Base-by-base conservation (phyloP, 208 protist species). In the Leishmania amazonensis region DNA sequence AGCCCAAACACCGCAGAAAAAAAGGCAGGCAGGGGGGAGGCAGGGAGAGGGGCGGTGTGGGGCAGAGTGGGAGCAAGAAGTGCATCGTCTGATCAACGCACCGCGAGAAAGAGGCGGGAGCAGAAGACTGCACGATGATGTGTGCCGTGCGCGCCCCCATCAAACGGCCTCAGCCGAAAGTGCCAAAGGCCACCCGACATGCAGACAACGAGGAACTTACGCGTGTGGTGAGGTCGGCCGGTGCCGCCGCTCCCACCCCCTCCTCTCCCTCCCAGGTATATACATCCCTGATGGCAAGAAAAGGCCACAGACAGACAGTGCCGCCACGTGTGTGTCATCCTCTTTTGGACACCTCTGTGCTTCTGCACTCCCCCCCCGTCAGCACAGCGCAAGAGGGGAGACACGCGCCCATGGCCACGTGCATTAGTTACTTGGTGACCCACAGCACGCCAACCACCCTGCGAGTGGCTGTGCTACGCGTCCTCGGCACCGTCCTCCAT, bases 401-500 rank as follows among this genome's bases (percentile, higher is more conserved):
- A 17, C 8, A 54, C 45, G 8, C 68, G 28, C 68, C 3, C 45
- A 53, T 11, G 45, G 24, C 11, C 45, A 28, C 24, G 7, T 9
- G 8, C 31, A 24, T 49, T 74, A 24, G 45, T 19, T 53, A 19
- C 3, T 31, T 53, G 42, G 45, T 31, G 28, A 3, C 31, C 19
- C 31, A 38, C 42, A 74, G 28, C 45, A 53, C 45, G 28, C 40
- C 28, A 24, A 49, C 21, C 21, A 47, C 42, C 45, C 28, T 35
- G 19, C 24, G 11, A 31, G 42, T 74, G 42, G 21, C 51, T 74
- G 68, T 35, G 17, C 53, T 78, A 68, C 35, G 40, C 28, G 35
- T 35, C 51, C 57, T 78, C 57, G 57, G 53, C 49, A 38, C 72
- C 70, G 51, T 85, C 81, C 53, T 79, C 83, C 86, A 96, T 88